Conservation (phyloP, 1,284 basidiomycete genomes). For the Boletus semigastroideus region DNA sequence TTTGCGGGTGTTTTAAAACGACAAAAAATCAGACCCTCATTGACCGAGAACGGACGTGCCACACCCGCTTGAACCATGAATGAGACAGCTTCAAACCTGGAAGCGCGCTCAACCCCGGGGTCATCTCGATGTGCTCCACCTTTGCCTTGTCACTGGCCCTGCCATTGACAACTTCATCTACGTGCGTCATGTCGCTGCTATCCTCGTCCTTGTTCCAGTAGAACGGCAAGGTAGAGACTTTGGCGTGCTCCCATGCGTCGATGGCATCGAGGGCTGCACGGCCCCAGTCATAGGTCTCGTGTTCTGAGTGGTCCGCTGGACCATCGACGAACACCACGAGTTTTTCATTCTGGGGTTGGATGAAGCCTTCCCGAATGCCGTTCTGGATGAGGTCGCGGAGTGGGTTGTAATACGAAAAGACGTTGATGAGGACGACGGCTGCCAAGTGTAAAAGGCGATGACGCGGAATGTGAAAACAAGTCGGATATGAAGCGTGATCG, state of each 20-base stretch:
- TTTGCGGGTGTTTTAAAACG: neutral
- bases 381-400: slow-evolving; percentile 70
- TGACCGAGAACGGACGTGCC: slow-evolving; percentile 32
- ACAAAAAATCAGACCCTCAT: slow-evolving; percentile 18
- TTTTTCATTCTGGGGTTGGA: slow-evolving; percentile 55
- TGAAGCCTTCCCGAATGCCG: slow-evolving; percentile 75
- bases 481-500: neutral
- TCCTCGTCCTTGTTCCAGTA: slow-evolving; percentile 45
- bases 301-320: slow-evolving; percentile 52
- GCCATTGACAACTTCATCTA: slow-evolving; percentile 1
- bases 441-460: neutral
- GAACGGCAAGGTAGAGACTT: slow-evolving; percentile 29
- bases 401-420: slow-evolving; percentile 77
- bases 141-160: slow-evolving; percentile 6
- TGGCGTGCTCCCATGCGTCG: slow-evolving; percentile 54
- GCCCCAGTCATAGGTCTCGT: slow-evolving; percentile 77
- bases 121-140: slow-evolving; percentile 22
- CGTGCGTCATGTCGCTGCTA: slow-evolving; percentile 31
- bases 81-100: slow-evolving; percentile 29
- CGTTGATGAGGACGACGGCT: slow-evolving; percentile 84
- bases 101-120: slow-evolving; percentile 25
- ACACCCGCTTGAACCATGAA: slow-evolving; percentile 32
- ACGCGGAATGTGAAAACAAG: neutral
- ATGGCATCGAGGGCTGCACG: slow-evolving; percentile 65
- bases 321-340: slow-evolving; percentile 76